These are phyloP conservation scores for Podosphaera xanthii DNA, from an alignment of 2,329 filamentous ascomycete species.

Conservation along the genomic window DNA sequence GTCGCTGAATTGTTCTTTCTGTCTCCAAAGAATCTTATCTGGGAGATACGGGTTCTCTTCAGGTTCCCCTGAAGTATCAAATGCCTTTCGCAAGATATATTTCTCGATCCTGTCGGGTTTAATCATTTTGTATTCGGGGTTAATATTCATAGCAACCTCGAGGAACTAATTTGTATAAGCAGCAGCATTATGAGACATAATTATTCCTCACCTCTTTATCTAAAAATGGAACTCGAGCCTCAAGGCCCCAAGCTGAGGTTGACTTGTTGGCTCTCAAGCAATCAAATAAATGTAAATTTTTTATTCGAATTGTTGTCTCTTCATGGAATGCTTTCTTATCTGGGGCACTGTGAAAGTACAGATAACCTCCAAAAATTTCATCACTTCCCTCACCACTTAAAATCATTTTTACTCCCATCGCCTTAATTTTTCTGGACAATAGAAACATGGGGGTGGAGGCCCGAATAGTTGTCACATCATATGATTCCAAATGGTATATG, in stretches of 20 bases:
- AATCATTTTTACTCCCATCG: slow-evolving; percentile 99
- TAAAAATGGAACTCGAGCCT: slow-evolving; percentile 92
- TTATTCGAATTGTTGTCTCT: slow-evolving; percentile 81
- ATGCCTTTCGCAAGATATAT: slow-evolving; percentile 93
- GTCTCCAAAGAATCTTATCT: slow-evolving; percentile 84
- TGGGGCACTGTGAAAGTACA: slow-evolving; percentile 94
- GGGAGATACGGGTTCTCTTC: slow-evolving; percentile 71
- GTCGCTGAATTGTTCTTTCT: slow-evolving; percentile 99
- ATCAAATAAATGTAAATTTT: slow-evolving; percentile 92
- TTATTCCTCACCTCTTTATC: slow-evolving; percentile 52
- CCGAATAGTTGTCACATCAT: slow-evolving; percentile 94
- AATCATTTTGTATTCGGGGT: slow-evolving; percentile 91
- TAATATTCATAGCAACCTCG: slow-evolving; percentile 77
- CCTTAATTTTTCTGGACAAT: slow-evolving; percentile 95
- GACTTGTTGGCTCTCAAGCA: slow-evolving; percentile 98
- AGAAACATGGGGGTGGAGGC: slow-evolving; percentile 98
- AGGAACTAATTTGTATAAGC: slow-evolving; percentile 40
- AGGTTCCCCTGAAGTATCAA: slow-evolving; percentile 78
- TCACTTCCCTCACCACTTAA: slow-evolving; percentile 90
- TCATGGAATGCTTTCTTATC: slow-evolving; percentile 83
- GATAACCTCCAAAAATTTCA: slow-evolving; percentile 94
- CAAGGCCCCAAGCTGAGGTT: slow-evolving; percentile 90
- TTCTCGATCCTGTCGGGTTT: slow-evolving; percentile 57
- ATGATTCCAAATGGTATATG: slow-evolving; percentile 93
- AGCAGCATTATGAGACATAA: neutral